phyloP scores from a whole-genome alignment of 2,329 filamentous ascomycete genomes.

The Trichoderma citrinoviride region DNA sequence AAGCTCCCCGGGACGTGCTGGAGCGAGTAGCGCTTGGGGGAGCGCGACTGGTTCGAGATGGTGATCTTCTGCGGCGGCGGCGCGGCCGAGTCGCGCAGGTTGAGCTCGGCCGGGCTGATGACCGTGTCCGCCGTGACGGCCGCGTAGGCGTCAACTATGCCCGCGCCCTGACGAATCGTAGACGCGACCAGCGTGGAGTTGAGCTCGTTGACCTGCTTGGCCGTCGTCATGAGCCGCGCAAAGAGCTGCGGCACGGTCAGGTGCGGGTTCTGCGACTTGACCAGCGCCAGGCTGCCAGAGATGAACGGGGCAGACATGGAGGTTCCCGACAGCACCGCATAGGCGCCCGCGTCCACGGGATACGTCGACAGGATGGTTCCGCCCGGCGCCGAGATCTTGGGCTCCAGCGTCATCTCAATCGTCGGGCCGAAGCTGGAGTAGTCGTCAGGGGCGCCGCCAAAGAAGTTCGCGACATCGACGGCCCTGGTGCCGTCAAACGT shows the following conservation, averaged over 20 bases:
- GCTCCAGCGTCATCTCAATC: constrained; percentile 41
- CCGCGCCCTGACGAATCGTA: constrained; percentile 3
- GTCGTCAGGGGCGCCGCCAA: neutral
- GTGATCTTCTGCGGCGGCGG: constrained; percentile 11
- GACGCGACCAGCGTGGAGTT: neutral
- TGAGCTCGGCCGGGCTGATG: constrained; percentile 1
- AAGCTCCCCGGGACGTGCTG: neutral
- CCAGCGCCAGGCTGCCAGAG: constrained; percentile 38
- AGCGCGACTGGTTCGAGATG: constrained; percentile 11
- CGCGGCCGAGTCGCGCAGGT: constrained; percentile 2
- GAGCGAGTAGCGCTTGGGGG: constrained; percentile 1
- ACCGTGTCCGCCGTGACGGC: neutral
- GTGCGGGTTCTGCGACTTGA: constrained; percentile 28
- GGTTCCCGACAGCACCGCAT: constrained; percentile 45
- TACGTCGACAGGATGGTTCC: constrained; percentile 46
- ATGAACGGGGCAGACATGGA: constrained; percentile 47
- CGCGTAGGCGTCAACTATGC: constrained; percentile 7
- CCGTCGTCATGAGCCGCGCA: neutral
- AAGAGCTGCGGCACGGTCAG: neutral
- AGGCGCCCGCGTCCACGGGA: constrained; percentile 37
- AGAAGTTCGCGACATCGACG: neutral
- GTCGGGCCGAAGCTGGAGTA: constrained; percentile 41
- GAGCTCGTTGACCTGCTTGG: neutral
- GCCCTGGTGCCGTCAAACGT: constrained; percentile 2
- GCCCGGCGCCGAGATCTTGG: constrained; percentile 40